phyloP scores from a whole-genome alignment of 257 asterid species.

The Leptodermis oblonga region DNA sequence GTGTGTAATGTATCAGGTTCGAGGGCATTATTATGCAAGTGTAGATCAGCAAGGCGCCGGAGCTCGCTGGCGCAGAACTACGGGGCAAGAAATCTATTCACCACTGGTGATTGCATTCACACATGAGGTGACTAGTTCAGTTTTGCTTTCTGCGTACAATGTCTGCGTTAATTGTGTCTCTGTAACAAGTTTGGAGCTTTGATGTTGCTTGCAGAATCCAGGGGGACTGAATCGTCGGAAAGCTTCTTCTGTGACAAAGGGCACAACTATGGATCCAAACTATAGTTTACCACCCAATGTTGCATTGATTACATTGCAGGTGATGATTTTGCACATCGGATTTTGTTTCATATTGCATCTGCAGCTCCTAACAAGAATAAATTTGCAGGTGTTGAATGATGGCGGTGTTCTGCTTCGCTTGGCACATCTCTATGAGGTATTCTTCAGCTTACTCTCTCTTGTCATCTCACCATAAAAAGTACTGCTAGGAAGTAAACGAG shows the following conservation, averaged over 20 bases:
- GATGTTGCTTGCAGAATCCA: conserved; percentile 47
- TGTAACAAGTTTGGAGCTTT: background rate
- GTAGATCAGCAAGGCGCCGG: conserved; percentile 54
- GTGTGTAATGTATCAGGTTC: conserved; percentile 66
- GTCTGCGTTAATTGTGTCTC: background rate
- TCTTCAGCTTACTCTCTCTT: background rate
- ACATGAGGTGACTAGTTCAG: conserved; percentile 46
- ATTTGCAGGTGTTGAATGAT: conserved; percentile 52
- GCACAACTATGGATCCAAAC: conserved; percentile 52
- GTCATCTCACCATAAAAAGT: background rate
- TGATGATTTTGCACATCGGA: conserved; percentile 17
- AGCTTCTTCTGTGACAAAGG: conserved; percentile 43
- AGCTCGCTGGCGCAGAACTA: conserved; percentile 75
- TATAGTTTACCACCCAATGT: conserved; percentile 67
- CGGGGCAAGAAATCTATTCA: conserved; percentile 85
- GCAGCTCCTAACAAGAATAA: conserved; percentile 15
- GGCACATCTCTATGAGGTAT: conserved; percentile 85
- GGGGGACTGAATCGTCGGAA: conserved; percentile 58
- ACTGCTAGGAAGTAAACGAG: background rate
- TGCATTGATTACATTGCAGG: conserved; percentile 84
- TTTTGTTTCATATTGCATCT: background rate
- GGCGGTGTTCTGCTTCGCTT: conserved; percentile 67
- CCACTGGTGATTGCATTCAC: conserved; percentile 75
- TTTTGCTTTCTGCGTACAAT: background rate
- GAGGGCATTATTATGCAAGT: conserved; percentile 66